phyloP scores from a whole-genome alignment of 2,329 filamentous ascomycete species.

The Alternaria arbusti region DNA sequence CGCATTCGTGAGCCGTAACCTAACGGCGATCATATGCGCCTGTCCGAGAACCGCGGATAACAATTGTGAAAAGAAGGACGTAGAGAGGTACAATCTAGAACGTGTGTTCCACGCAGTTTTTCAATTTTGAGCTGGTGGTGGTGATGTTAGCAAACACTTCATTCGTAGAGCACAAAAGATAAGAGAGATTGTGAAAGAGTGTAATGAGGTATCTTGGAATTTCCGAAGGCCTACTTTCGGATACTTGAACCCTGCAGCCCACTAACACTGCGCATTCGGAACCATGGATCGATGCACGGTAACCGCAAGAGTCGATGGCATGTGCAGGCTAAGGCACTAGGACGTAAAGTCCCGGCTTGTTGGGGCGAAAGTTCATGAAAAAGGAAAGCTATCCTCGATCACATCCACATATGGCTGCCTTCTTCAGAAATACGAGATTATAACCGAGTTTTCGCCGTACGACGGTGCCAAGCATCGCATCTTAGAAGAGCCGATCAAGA shows the following conservation, averaged over 20 bases:
- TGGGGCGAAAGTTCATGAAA: neutral
- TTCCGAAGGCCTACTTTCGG: neutral
- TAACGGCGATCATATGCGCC: neutral
- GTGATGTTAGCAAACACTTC: neutral
- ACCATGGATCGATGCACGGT: neutral
- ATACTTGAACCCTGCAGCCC: neutral
- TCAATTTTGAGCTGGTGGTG: neutral
- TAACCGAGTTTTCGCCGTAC: neutral
- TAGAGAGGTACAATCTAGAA: neutral
- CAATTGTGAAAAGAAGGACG: neutral
- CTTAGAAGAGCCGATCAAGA: conserved; percentile 23
- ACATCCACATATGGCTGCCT: neutral
- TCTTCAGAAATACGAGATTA: neutral
- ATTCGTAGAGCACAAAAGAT: neutral
- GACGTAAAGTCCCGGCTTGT: neutral
- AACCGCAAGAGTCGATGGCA: neutral
- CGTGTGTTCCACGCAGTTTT: neutral
- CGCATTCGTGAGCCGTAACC: neutral
- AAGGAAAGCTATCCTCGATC: neutral
- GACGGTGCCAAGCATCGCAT: neutral
- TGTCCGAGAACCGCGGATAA: neutral
- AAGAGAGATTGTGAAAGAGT: neutral
- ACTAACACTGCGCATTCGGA: neutral
- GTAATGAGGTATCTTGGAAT: neutral
- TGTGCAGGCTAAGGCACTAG: neutral